Evolutionary conservation across 768 basidiomycete genomes (phyloP).

Genomic region (Panus rudis): DNA sequence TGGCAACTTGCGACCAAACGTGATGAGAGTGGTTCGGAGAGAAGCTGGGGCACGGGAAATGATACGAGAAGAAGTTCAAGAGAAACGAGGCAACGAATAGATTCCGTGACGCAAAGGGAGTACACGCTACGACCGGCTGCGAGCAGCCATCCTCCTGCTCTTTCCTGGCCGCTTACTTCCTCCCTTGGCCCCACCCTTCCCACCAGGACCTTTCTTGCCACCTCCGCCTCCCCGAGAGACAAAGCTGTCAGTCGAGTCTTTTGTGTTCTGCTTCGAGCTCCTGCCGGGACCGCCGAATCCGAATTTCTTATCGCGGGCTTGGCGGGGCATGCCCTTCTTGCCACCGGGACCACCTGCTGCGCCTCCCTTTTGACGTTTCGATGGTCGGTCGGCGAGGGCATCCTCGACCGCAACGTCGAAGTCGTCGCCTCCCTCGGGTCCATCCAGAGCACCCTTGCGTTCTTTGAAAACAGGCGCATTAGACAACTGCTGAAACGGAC

Average conservation of each 20-base stretch:
- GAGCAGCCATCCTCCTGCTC: constrained; percentile 41
- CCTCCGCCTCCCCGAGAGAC: constrained; percentile 31
- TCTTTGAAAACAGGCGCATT: constrained; percentile 38
- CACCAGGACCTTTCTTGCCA: constrained; percentile 27
- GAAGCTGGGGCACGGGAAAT: too few relatives aligned
- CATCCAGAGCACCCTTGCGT: constrained; percentile 76
- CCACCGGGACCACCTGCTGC: constrained; percentile 17
- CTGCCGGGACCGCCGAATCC: constrained; percentile 69
- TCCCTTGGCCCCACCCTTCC: constrained; percentile 24
- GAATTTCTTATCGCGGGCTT: constrained; percentile 70
- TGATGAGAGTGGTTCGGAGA: too few relatives aligned
- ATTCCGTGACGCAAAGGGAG: too few relatives aligned
- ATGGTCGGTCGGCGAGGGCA: constrained; percentile 69
- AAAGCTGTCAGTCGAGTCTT: constrained; percentile 74
- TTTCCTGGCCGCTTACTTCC: constrained; percentile 52
- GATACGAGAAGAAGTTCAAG: too few relatives aligned
- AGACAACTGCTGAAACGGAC: not conserved
- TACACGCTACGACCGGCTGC: constrained; percentile 21
- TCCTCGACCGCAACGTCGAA: constrained; percentile 92
- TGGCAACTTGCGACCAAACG: too few relatives aligned
- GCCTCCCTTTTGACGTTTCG: constrained; percentile 41
- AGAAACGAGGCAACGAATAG: too few relatives aligned
- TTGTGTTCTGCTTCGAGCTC: constrained; percentile 76
- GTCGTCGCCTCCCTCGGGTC: constrained; percentile 51
- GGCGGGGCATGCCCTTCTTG: constrained; percentile 40